Evolutionary conservation across 2,329 filamentous ascomycete genomes (phyloP).

Genomic region (Ambrosiella xylebori): DNA sequence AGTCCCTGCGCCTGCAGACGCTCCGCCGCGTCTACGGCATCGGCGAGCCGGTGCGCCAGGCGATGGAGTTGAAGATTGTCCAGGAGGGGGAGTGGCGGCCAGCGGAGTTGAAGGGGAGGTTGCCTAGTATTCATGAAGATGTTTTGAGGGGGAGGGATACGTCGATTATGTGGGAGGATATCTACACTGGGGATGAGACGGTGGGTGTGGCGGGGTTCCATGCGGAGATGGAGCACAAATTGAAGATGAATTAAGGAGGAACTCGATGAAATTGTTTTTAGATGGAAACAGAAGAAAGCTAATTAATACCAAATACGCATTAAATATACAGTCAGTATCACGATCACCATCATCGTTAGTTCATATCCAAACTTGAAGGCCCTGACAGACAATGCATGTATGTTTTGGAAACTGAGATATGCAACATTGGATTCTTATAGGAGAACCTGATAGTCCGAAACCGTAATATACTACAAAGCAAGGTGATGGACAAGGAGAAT

Average conservation of each 20-base stretch:
- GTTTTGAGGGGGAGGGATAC: slow-evolving; percentile 66
- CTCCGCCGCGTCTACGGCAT: slow-evolving; percentile 80
- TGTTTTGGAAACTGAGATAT: not conserved
- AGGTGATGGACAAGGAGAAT: not conserved
- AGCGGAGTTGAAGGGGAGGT: slow-evolving; percentile 41
- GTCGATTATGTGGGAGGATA: slow-evolving; percentile 80
- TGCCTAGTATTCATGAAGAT: slow-evolving; percentile 67
- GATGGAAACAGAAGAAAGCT: not conserved
- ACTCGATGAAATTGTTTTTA: not conserved
- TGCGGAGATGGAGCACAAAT: slow-evolving; percentile 82
- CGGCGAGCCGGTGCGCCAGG: slow-evolving; percentile 76
- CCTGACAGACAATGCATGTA: not conserved
- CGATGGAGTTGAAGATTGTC: slow-evolving; percentile 89
- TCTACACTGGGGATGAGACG: slow-evolving; percentile 66
- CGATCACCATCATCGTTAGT: not conserved
- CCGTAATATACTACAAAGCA: not conserved
- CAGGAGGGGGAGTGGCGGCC: slow-evolving; percentile 66
- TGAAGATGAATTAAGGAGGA: slow-evolving; percentile 44
- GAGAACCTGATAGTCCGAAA: not conserved
- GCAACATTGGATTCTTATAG: no score
- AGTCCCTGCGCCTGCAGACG: slow-evolving; percentile 70
- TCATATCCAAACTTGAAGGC: not conserved
- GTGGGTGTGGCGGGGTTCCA: slow-evolving; percentile 58
- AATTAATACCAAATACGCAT: not conserved
- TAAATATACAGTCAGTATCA: not conserved